A percentile compares a stretch with the other conserved stretches of the same genome.
phyloP scores from a whole-genome alignment of 805 yeast genomes.

The Yarrowia bubula region DNA sequence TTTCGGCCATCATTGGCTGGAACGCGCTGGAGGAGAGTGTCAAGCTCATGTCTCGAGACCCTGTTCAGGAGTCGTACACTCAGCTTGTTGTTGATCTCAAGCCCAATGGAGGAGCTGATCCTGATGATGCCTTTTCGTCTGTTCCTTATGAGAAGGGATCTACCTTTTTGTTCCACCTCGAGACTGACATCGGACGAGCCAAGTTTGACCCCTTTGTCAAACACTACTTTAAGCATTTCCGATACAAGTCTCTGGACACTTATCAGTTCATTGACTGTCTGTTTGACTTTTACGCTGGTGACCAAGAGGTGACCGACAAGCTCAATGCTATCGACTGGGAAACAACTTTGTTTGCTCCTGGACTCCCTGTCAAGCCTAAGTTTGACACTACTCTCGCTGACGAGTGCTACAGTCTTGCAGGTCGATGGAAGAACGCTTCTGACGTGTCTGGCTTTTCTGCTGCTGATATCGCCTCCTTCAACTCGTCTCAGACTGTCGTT shows the following conservation, averaged over 20 bases:
- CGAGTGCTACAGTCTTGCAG: conserved; percentile 63
- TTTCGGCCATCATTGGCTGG: conserved; percentile 87
- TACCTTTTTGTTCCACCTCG: conserved; percentile 72
- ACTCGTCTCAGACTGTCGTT: conserved; percentile 74
- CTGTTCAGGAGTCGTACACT: conserved; percentile 45
- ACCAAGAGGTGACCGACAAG: conserved; percentile 34
- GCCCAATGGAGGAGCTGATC: conserved; percentile 57
- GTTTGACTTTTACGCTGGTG: conserved; percentile 55
- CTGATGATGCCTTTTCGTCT: conserved; percentile 83
- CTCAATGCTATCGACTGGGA: conserved; percentile 81
- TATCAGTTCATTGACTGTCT: conserved; percentile 75
- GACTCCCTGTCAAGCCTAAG: conserved; percentile 83
- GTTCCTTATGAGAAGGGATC: conserved; percentile 93
- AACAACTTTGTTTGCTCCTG: conserved; percentile 75
- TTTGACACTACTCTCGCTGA: conserved; percentile 80
- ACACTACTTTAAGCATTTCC: conserved; percentile 67
- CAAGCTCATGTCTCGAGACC: conserved; percentile 27
- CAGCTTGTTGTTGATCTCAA: conserved; percentile 69
- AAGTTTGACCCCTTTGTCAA: conserved; percentile 78
- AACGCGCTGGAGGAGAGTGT: conserved; percentile 68
- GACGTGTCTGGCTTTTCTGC: conserved; percentile 43
- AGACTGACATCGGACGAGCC: conserved; percentile 52
- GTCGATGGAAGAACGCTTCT: conserved; percentile 52
- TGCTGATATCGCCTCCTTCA: conserved; percentile 55
- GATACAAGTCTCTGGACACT: conserved; percentile 72